These are phyloP conservation scores for Malassezia caprae DNA, from an alignment of 1,284 basidiomycete genomes.

Conservation along the genomic window DNA sequence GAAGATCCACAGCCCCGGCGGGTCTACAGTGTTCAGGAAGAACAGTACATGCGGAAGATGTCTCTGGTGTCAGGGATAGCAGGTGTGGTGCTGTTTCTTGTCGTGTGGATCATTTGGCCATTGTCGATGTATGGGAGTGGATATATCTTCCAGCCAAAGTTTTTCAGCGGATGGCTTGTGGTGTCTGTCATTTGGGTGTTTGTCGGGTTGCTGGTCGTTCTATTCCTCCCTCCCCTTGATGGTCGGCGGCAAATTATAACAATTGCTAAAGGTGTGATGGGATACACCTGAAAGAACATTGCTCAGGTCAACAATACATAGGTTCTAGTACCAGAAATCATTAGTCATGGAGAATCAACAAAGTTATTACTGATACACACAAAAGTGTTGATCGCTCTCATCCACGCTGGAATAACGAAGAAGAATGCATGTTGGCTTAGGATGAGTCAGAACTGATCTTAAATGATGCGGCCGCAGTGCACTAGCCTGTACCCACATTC, in stretches of 20 bases:
- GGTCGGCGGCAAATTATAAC: background rate
- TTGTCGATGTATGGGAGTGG: constrained; percentile 43
- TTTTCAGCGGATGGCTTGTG: constrained; percentile 42
- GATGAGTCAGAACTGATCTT: too few relatives aligned
- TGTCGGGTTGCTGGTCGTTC: constrained; percentile 22
- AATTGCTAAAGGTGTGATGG: background rate
- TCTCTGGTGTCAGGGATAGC: constrained; percentile 21
- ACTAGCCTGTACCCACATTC: too few relatives aligned
- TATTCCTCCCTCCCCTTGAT: constrained; percentile 22
- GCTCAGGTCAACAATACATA: background rate
- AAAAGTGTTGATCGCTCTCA: too few relatives aligned
- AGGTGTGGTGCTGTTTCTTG: constrained; percentile 24
- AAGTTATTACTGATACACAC: too few relatives aligned
- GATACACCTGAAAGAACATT: background rate
- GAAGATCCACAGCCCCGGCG: background rate
- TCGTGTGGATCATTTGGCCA: constrained; percentile 45
- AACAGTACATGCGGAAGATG: constrained; percentile 1
- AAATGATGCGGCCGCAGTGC: too few relatives aligned
- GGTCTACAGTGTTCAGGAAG: constrained; percentile 16
- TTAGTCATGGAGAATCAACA: too few relatives aligned
- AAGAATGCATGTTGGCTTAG: too few relatives aligned
- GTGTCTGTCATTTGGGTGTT: constrained; percentile 41
- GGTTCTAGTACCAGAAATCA: too few relatives aligned
- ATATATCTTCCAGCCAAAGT: constrained; percentile 32
- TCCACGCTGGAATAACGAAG: too few relatives aligned